phyloP scores from a whole-genome alignment of 2,329 filamentous ascomycete genomes.

The Pseudocercospora vitis region DNA sequence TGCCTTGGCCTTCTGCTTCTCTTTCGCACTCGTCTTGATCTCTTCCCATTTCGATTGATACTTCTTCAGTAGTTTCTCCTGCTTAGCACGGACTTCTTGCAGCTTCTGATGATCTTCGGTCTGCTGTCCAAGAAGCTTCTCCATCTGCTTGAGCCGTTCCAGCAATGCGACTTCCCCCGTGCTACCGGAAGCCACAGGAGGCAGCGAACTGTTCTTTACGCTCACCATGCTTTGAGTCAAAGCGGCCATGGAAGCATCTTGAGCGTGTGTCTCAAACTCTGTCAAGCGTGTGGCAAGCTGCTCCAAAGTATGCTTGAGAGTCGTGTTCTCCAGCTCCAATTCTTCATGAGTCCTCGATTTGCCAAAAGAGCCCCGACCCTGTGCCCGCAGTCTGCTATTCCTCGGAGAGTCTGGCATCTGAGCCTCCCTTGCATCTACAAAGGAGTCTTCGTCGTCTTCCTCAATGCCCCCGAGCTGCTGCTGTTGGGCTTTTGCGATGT shows the following conservation, averaged over 20 bases:
- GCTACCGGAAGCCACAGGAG: slow-evolving; percentile 37
- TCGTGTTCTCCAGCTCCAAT: slow-evolving; percentile 81
- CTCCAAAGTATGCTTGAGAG: slow-evolving; percentile 80
- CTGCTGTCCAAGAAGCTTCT: slow-evolving; percentile 62
- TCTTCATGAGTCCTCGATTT: slow-evolving; percentile 76
- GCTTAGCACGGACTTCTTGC: slow-evolving; percentile 59
- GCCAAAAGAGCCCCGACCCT: slow-evolving; percentile 40
- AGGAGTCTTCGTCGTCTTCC: slow-evolving; percentile 72
- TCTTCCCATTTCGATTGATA: slow-evolving; percentile 69
- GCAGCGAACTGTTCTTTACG: slow-evolving; percentile 38
- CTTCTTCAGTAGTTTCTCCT: slow-evolving; percentile 63
- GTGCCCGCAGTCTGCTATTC: slow-evolving; percentile 41
- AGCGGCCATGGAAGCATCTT: slow-evolving; percentile 70
- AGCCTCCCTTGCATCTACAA: slow-evolving; percentile 81
- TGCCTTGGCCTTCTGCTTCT: slow-evolving; percentile 26
- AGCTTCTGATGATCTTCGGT: slow-evolving; percentile 63
- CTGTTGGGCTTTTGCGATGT: slow-evolving; percentile 58
- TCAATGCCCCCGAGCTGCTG: slow-evolving; percentile 44
- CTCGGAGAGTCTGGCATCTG: slow-evolving; percentile 46
- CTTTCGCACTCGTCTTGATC: slow-evolving; percentile 61
- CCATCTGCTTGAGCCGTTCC: slow-evolving; percentile 46
- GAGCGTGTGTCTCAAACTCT: slow-evolving; percentile 88
- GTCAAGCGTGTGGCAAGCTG: slow-evolving; percentile 84
- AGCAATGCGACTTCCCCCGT: slow-evolving; percentile 59
- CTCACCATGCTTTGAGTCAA: slow-evolving; percentile 75